Evolutionary conservation across 2,329 filamentous ascomycete genomes (phyloP), one percentile per base, ranked within the genome.

Genomic region (Thielaviopsis populi): DNA sequence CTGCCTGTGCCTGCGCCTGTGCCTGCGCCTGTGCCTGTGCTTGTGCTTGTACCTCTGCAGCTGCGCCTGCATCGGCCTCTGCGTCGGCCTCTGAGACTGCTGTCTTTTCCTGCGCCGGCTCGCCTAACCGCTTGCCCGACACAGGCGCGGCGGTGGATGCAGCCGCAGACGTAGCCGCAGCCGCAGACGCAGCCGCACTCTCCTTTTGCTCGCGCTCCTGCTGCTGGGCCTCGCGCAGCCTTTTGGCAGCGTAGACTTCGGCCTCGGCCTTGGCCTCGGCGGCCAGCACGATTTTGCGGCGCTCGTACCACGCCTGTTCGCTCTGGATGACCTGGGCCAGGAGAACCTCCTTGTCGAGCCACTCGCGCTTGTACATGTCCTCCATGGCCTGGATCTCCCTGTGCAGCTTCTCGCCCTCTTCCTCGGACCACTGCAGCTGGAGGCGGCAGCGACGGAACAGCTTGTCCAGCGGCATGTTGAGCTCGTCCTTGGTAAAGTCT

Each of bases 301-400:
- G 77, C 64, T 79, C 76, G 68, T 84, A 82, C 75, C 85, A 84
- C 71, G 85, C 83, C 41, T 82, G 78, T 72, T 92, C 88, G 69
- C 77, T 79, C 69, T 80, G 74, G 68, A 89, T 79, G 40, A 87
- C 80, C 70, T 90, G 88, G 65, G 89, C 83, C n/a, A 94, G 74
- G 19, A 92, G 73, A 37, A 89, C 79, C 73, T 94, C 88, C 73
- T 92, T 92, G 73, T 88, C 84, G 15, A 83, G 76, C 89, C 89
- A 94, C 71, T 90, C 87, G 67, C 83, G 79, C 71, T 83, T 83
- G 73, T 87, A 85, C 13, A 79, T 70, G 42, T 82, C 81, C 72
- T 92, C 87, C 72, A 87, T 80, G 53, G 76, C 75, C 67, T 85
- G 83, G 68, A 84, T 83, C 72, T 91, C 85, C 63, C 76, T 77